A percentile compares a stretch with the other conserved stretches of the same genome.
phyloP scores from a whole-genome alignment of 208 protist genomes.

The Crithidia thermophila region DNA sequence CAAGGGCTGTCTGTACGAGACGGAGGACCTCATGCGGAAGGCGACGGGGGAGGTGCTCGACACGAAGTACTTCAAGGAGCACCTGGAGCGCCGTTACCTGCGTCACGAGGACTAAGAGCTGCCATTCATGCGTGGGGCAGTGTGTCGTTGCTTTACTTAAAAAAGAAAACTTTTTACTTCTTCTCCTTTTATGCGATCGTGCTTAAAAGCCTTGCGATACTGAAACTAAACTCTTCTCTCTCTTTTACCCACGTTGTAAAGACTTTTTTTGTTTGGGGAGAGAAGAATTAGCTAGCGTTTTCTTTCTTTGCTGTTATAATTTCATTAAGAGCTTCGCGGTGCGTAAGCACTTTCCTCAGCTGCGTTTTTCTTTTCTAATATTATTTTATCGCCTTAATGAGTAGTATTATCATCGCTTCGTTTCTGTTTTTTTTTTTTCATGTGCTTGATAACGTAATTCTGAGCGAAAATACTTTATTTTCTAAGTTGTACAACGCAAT shows the following conservation, averaged over 20 bases:
- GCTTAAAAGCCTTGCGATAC: no score
- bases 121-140: neutral
- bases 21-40: slow-evolving; percentile 65
- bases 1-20: slow-evolving; percentile 43
- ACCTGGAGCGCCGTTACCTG: slow-evolving; percentile 80
- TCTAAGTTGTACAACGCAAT: no score
- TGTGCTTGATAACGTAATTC: no score
- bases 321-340: no score
- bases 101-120: slow-evolving; percentile 22
- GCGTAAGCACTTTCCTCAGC: neutral
- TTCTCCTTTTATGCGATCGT: slow-evolving; percentile 5
- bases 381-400: slow-evolving; percentile 10
- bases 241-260: neutral
- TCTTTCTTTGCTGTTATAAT: no score
- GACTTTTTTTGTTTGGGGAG: slow-evolving; percentile 7
- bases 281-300: no score
- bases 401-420: no score
- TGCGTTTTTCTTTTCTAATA: slow-evolving; percentile 6
- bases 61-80: slow-evolving; percentile 60
- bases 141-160: no score
- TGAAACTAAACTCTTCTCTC: slow-evolving; percentile 1
- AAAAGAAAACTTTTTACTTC: slow-evolving; percentile 16
- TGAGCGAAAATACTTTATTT: no score
- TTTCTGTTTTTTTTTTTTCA: neutral
- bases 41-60: slow-evolving; percentile 77